These are phyloP conservation scores for Roridomyces roridus DNA, from an alignment of 768 basidiomycete species.

Conservation along the genomic window DNA sequence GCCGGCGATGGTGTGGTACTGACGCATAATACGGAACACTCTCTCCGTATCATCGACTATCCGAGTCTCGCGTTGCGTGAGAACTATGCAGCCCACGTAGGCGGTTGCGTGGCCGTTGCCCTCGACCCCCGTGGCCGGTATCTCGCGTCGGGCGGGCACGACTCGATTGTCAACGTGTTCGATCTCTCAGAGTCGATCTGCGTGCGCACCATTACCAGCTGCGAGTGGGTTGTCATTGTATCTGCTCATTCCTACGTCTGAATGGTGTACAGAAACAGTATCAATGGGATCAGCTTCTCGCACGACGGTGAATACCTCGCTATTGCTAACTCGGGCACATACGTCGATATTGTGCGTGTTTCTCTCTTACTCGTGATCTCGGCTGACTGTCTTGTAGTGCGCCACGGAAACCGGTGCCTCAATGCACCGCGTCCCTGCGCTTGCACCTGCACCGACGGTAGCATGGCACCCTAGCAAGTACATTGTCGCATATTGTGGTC, in stretches of 20 bases:
- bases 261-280: slow-evolving; percentile 58
- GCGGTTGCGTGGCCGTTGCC: slow-evolving; percentile 78
- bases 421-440: slow-evolving; percentile 76
- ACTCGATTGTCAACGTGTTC: slow-evolving; percentile 85
- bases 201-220: slow-evolving; percentile 73
- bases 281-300: slow-evolving; percentile 80
- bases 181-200: slow-evolving; percentile 84
- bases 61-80: slow-evolving; percentile 65
- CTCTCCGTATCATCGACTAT: slow-evolving; percentile 72
- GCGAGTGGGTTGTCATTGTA: slow-evolving; percentile 65
- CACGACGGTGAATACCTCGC: slow-evolving; percentile 86
- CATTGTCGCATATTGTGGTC: slow-evolving; percentile 83
- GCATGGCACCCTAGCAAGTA: slow-evolving; percentile 85
- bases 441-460: slow-evolving; percentile 77
- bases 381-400: slow-evolving; percentile 53
- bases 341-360: slow-evolving; percentile 78
- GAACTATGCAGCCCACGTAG: slow-evolving; percentile 76
- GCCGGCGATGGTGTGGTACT: slow-evolving; percentile 74
- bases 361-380: too few relatives aligned
- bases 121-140: slow-evolving; percentile 87
- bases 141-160: slow-evolving; percentile 79
- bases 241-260: neutral
- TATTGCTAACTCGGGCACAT: slow-evolving; percentile 71
- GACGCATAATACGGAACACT: slow-evolving; percentile 67
- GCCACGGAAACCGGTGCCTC: slow-evolving; percentile 79